Percentiles rank a stretch among this genome's conserved stretches.
Conservation (phyloP, 169 alveolate species). For the Eimeria acervulina region DNA sequence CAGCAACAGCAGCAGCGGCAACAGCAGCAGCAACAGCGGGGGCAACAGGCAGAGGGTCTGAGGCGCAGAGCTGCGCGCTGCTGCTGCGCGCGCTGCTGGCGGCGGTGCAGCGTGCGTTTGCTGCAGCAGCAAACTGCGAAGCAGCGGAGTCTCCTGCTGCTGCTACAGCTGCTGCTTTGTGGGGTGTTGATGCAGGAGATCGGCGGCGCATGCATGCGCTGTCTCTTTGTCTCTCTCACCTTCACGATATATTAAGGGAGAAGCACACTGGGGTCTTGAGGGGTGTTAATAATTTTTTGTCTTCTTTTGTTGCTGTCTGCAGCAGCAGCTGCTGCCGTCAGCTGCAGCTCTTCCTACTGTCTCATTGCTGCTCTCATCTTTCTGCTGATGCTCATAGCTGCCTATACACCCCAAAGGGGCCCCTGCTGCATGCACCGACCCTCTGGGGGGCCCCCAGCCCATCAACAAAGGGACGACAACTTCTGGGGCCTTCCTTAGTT, state of each 20-base stretch:
- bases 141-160: background rate
- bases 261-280: background rate
- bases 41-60: background rate
- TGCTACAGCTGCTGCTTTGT: background rate
- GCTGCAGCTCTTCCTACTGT: background rate
- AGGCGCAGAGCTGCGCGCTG: background rate
- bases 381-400: background rate
- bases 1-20: background rate
- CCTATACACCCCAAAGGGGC: background rate
- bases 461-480: background rate
- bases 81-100: slow-evolving; percentile 47
- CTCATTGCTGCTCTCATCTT: background rate
- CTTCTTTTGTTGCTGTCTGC: background rate
- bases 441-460: background rate
- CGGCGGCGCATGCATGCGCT: slow-evolving; percentile 12
- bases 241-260: background rate
- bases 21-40: background rate
- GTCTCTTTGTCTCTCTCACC: slow-evolving; percentile 46
- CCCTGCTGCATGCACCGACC: background rate
- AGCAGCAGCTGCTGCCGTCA: background rate
- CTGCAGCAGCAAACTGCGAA: slow-evolving; percentile 60
- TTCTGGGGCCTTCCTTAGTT: slow-evolving; percentile 23
- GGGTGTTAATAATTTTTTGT: background rate
- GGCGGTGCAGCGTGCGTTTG: slow-evolving; percentile 7
- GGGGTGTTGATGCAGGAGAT: background rate